Conservation (phyloP, 2,329 filamentous ascomycete genomes). For the Penicillium sp. region DNA sequence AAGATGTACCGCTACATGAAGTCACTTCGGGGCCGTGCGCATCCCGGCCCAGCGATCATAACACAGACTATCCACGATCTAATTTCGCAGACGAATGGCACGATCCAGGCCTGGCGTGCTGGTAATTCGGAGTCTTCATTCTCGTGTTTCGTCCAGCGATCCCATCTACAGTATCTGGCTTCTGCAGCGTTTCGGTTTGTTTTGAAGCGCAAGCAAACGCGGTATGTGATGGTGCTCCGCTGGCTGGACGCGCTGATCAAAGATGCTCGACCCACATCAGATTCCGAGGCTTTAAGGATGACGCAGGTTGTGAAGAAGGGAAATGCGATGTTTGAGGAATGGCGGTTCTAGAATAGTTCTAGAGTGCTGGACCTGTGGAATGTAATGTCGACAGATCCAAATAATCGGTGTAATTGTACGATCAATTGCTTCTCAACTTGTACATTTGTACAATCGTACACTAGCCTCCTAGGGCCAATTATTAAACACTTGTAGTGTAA, state of each 20-base stretch:
- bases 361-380: not conserved
- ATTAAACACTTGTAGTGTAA: not conserved
- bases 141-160: constrained; percentile 58
- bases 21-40: constrained; percentile 54
- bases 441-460: not conserved
- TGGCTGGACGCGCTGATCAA: constrained; percentile 62
- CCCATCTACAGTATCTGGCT: constrained; percentile 64
- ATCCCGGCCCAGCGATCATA: constrained; percentile 60
- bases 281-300: constrained; percentile 35
- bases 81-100: constrained; percentile 60
- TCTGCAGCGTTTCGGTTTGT: constrained; percentile 68
- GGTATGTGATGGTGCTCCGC: constrained; percentile 60
- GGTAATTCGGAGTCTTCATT: constrained; percentile 34
- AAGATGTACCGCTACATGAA: constrained; percentile 64
- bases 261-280: constrained; percentile 38
- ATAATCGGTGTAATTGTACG: not conserved
- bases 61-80: constrained; percentile 65
- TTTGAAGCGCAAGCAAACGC: constrained; percentile 68
- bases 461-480: not conserved
- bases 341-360: constrained; percentile 28
- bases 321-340: constrained; percentile 36
- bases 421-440: not conserved
- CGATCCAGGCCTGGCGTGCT: constrained; percentile 55
- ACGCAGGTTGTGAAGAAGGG: constrained; percentile 35
- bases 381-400: not conserved